These are phyloP conservation scores for Dispira simplex DNA, from an alignment of 192 early-diverging fungal genomes.

Conservation along the genomic window DNA sequence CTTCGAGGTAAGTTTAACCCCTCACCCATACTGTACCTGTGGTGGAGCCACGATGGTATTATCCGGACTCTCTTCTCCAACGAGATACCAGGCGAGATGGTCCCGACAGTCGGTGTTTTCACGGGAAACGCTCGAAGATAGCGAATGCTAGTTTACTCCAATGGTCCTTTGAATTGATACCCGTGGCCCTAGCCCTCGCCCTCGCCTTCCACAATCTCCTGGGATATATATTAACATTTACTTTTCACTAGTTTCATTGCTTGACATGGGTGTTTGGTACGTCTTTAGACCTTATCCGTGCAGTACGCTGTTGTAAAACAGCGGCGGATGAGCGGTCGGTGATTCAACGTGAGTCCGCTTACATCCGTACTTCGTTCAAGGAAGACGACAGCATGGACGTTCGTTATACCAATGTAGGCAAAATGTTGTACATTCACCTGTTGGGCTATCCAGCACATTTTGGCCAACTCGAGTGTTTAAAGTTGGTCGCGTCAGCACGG, in stretches of 20 bases:
- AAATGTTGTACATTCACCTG: conserved; percentile 97
- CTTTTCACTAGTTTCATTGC: no score
- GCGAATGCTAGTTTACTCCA: no score
- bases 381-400: conserved; percentile 78
- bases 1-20: conserved; percentile 14
- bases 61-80: no score
- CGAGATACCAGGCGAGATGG: no score
- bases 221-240: no score
- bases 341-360: conserved; percentile 90
- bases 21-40: not conserved
- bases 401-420: conserved; percentile 87
- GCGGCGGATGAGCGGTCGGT: conserved; percentile 97
- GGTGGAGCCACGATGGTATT: no score
- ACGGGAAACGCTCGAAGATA: no score
- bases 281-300: conserved; percentile 81
- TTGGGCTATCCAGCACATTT: conserved; percentile 98
- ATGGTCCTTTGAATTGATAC: no score
- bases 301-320: conserved; percentile 93
- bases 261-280: conserved; percentile 8
- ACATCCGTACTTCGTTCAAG: conserved; percentile 92
- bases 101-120: no score
- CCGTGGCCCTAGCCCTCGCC: no score
- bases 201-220: no score
- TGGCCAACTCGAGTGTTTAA: conserved; percentile 98
- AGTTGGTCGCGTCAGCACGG: conserved; percentile 81